A percentile compares a stretch with the other conserved stretches of the same genome.
Evolutionary conservation across 2,329 filamentous ascomycete genomes (phyloP).

Genomic region (Fusarium nematophilum): DNA sequence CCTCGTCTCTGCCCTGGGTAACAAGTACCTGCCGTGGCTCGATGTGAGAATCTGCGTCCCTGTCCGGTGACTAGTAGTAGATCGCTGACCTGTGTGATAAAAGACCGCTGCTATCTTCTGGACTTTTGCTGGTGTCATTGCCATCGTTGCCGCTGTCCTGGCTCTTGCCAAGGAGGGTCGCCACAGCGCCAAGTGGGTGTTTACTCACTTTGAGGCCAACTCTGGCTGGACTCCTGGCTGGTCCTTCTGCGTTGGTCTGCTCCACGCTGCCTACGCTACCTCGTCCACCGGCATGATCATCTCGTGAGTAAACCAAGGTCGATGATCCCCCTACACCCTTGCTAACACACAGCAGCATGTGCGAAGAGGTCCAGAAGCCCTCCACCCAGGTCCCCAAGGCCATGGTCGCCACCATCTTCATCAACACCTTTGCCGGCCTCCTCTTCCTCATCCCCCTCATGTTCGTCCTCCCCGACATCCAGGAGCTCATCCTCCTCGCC

Average conservation of each 20-base stretch:
- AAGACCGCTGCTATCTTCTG: slow-evolving; percentile 80
- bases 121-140: slow-evolving; percentile 77
- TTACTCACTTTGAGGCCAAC: slow-evolving; percentile 72
- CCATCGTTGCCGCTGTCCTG: slow-evolving; percentile 70
- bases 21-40: slow-evolving; percentile 73
- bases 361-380: slow-evolving; percentile 76
- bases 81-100: slow-evolving; percentile 21
- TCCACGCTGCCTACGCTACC: slow-evolving; percentile 79
- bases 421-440: slow-evolving; percentile 75
- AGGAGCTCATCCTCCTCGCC: slow-evolving; percentile 62
- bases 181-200: slow-evolving; percentile 71
- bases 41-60: slow-evolving; percentile 65
- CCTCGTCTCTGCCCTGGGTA: slow-evolving; percentile 73
- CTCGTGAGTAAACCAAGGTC: slow-evolving; percentile 63
- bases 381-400: slow-evolving; percentile 77
- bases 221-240: slow-evolving; percentile 78
- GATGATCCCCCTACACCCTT: not conserved
- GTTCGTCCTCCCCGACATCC: slow-evolving; percentile 75
- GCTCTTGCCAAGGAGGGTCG: slow-evolving; percentile 76
- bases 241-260: slow-evolving; percentile 78
- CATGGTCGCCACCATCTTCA: slow-evolving; percentile 74
- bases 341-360: slow-evolving; percentile 67
- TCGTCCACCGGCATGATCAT: slow-evolving; percentile 85
- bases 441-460: slow-evolving; percentile 76
- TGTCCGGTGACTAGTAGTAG: not conserved